Percentiles rank a stretch among this genome's conserved stretches.
Evolutionary conservation across 352 stramenopile genomes (phyloP).

Genomic region (Phytophthora vignae): DNA sequence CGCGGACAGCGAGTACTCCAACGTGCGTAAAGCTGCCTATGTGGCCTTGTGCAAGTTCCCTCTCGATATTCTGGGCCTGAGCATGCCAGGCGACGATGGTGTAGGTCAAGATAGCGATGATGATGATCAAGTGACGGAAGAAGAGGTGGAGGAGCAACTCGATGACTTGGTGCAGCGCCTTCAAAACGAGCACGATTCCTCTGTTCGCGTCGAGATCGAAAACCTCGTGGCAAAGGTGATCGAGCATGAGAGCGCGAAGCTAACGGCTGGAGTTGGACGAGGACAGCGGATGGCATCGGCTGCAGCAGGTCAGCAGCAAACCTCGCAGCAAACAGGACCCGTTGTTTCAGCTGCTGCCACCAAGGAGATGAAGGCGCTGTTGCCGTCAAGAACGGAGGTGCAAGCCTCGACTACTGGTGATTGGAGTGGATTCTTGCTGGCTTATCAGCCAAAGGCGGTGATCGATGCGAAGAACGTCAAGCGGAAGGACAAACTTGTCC

Average conservation of each 20-base stretch:
- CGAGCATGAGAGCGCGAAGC: constrained; percentile 43
- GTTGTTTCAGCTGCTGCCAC: constrained; percentile 62
- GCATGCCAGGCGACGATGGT: constrained; percentile 16
- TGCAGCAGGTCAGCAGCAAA: constrained; percentile 26
- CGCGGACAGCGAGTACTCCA: constrained; percentile 36
- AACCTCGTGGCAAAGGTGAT: constrained; percentile 50
- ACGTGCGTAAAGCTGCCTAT: constrained; percentile 57
- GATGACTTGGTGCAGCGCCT: constrained; percentile 54
- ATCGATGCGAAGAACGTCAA: constrained; percentile 49
- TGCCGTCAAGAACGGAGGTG: constrained; percentile 43
- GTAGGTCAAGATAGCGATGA: constrained; percentile 23
- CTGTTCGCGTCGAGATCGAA: constrained; percentile 52
- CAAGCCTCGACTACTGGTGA: constrained; percentile 23
- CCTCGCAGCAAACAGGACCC: constrained; percentile 12
- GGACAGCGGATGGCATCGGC: constrained; percentile 48
- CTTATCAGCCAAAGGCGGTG: constrained; percentile 45
- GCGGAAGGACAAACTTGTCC: constrained; percentile 64
- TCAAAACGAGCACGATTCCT: constrained; percentile 39
- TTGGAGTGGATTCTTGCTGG: constrained; percentile 54
- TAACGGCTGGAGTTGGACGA: constrained; percentile 48
- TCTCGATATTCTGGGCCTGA: constrained; percentile 54
- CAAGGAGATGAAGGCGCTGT: constrained; percentile 59
- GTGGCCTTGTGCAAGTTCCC: constrained; percentile 54
- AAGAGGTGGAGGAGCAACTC: constrained; percentile 57
- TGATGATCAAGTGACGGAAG: constrained; percentile 46